Evolutionary conservation across 2,329 filamentous ascomycete species (phyloP).

Genomic region (Tolypocladium nubicola): DNA sequence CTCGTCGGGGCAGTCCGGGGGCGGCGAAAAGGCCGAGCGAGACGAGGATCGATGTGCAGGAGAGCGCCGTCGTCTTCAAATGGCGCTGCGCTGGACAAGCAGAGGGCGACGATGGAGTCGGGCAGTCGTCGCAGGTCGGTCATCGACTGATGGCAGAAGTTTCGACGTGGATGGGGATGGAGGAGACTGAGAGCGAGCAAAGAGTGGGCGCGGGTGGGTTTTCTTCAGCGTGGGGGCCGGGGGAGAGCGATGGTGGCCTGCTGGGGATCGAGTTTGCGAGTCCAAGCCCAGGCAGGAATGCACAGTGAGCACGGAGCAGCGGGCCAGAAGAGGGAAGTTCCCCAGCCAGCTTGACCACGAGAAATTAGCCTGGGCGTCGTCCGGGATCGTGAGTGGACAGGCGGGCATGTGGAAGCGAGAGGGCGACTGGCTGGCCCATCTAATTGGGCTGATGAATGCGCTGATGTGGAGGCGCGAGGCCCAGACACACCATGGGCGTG

Average conservation of each 20-base stretch:
- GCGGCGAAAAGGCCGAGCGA: neutral
- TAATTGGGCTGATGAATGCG: neutral
- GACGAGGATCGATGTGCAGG: neutral
- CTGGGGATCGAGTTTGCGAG: neutral
- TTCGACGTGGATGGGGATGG: neutral
- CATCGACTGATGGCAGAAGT: neutral
- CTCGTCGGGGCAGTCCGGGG: conserved; percentile 5
- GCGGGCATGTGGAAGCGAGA: neutral
- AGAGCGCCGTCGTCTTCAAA: neutral
- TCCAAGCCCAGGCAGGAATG: neutral
- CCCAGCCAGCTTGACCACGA: neutral
- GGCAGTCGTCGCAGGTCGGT: neutral
- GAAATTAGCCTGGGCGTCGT: neutral
- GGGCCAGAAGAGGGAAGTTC: conserved; percentile 4
- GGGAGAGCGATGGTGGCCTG: neutral
- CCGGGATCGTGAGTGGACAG: neutral
- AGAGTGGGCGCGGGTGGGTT: conserved; percentile 1
- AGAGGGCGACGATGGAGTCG: neutral
- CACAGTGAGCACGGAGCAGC: conserved; percentile 2
- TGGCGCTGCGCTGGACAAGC: neutral
- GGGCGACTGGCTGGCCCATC: neutral
- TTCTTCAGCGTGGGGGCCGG: conserved; percentile 2
- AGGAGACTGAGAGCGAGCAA: neutral
- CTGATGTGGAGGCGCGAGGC: neutral
- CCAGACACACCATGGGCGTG: neutral